Percentiles rank a stretch among this genome's conserved stretches.
Evolutionary conservation across 2,329 filamentous ascomycete species (phyloP).

Genomic region (Pseudogymnoascus sp.): DNA sequence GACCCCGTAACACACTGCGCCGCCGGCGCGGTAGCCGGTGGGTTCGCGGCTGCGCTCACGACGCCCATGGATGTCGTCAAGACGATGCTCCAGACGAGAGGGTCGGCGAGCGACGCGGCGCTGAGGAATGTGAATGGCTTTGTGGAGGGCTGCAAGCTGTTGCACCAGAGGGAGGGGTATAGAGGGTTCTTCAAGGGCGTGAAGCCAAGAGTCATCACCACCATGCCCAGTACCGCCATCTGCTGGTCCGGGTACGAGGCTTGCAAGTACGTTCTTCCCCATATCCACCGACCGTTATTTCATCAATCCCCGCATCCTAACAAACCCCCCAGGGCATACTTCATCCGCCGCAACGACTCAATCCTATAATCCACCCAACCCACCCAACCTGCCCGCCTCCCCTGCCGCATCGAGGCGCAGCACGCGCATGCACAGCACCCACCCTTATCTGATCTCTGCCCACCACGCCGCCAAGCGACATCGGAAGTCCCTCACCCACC

Average conservation of each 20-base stretch:
- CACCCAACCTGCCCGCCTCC: not conserved
- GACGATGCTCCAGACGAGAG: conserved; percentile 89
- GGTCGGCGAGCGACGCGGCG: conserved; percentile 71
- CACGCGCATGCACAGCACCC: not conserved
- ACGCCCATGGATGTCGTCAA: conserved; percentile 98
- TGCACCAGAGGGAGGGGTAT: conserved; percentile 67
- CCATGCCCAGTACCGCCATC: conserved; percentile 98
- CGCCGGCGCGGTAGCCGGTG: conserved; percentile 85
- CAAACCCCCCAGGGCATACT: conserved; percentile 42
- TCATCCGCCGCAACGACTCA: conserved; percentile 45
- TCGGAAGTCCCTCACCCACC: not conserved
- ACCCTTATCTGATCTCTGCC: not conserved
- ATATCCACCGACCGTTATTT: not conserved
- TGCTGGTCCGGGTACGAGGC: conserved; percentile 81
- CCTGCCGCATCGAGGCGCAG: not conserved
- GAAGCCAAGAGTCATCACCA: conserved; percentile 83
- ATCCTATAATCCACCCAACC: conserved; percentile 16
- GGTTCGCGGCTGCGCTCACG: conserved; percentile 85
- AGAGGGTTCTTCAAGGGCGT: conserved; percentile 89
- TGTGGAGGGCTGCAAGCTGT: conserved; percentile 21
- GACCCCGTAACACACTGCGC: conserved; percentile 91
- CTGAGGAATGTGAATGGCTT: conserved; percentile 33
- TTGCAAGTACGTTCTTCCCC: conserved; percentile 47
- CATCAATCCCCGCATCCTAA: not conserved
- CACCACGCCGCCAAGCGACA: not conserved